Evolutionary conservation across 495 filamentous ascomycete species (phyloP).

Genomic region (Viridothelium virens): DNA sequence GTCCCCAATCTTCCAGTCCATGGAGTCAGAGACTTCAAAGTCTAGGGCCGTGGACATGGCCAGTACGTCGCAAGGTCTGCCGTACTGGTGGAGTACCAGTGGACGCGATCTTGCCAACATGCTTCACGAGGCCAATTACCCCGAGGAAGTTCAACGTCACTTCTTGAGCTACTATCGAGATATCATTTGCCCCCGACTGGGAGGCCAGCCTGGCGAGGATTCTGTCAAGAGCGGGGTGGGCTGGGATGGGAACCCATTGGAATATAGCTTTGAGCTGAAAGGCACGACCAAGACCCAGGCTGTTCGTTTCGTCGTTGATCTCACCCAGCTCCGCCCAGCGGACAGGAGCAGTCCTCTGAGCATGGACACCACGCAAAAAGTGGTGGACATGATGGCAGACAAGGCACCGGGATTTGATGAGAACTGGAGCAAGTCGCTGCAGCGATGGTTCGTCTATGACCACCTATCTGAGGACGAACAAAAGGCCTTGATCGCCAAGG

Average conservation of each 20-base stretch:
- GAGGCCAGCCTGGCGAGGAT: background rate
- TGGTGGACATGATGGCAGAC: background rate
- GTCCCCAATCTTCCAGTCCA: background rate
- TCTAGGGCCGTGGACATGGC: background rate
- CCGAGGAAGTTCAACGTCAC: background rate
- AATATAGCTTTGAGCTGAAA: background rate
- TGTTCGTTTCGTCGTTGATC: background rate
- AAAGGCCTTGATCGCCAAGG: background rate
- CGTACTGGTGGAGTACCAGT: background rate
- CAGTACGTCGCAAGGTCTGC: background rate
- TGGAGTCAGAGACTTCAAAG: background rate
- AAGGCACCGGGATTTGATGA: background rate
- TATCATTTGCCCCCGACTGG: background rate
- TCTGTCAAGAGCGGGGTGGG: background rate
- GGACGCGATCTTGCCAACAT: background rate
- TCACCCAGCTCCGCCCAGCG: background rate
- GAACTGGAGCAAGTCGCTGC: background rate
- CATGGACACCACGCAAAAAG: background rate
- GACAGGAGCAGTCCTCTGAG: background rate
- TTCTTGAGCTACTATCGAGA: background rate
- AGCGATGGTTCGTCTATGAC: background rate
- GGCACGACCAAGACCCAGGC: background rate
- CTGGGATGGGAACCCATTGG: background rate
- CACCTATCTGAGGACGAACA: background rate
- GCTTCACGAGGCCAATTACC: background rate